A percentile compares a stretch with the other conserved stretches of the same genome.
phyloP scores from a whole-genome alignment of 2,329 filamentous ascomycete species.

The Arthrobotrys pseudoclavata region DNA sequence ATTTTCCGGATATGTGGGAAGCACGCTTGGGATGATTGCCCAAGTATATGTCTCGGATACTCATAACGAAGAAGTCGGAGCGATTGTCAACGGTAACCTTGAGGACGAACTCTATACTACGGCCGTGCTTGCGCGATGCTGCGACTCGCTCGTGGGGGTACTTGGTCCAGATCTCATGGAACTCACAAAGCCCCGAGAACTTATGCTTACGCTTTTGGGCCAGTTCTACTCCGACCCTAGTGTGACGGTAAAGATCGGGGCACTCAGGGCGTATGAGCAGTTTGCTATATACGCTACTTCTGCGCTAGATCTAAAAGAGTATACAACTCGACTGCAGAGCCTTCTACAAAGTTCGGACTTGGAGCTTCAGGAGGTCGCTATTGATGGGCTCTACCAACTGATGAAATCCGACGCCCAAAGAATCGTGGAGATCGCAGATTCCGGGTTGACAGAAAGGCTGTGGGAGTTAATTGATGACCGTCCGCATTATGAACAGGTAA shows the following conservation, averaged over 20 bases:
- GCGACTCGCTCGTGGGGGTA: conserved; percentile 97
- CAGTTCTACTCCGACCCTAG: conserved; percentile 85
- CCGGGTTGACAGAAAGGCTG: conserved; percentile 87
- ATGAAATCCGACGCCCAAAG: conserved; percentile 93
- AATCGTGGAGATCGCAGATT: conserved; percentile 80
- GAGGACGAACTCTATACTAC: conserved; percentile 87
- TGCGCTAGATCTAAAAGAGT: conserved; percentile 84
- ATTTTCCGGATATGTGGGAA: conserved; percentile 90
- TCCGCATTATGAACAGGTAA: conserved; percentile 82
- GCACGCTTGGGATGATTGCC: conserved; percentile 91
- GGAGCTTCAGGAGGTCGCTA: conserved; percentile 81
- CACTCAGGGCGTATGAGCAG: conserved; percentile 87
- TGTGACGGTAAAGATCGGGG: conserved; percentile 78
- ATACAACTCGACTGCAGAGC: conserved; percentile 84
- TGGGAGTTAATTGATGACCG: conserved; percentile 88
- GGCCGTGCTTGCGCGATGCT: conserved; percentile 85
- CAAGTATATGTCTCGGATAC: conserved; percentile 93
- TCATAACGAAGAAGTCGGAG: conserved; percentile 86
- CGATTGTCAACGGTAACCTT: conserved; percentile 87
- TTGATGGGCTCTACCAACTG: conserved; percentile 90
- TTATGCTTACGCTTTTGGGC: conserved; percentile 87
- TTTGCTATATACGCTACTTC: conserved; percentile 91
- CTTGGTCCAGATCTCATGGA: conserved; percentile 95
- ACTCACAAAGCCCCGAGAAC: conserved; percentile 87
- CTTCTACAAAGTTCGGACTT: conserved; percentile 79